phyloP scores from a whole-genome alignment of 2,329 filamentous ascomycete species.

The Fusarium nisikadoi region DNA sequence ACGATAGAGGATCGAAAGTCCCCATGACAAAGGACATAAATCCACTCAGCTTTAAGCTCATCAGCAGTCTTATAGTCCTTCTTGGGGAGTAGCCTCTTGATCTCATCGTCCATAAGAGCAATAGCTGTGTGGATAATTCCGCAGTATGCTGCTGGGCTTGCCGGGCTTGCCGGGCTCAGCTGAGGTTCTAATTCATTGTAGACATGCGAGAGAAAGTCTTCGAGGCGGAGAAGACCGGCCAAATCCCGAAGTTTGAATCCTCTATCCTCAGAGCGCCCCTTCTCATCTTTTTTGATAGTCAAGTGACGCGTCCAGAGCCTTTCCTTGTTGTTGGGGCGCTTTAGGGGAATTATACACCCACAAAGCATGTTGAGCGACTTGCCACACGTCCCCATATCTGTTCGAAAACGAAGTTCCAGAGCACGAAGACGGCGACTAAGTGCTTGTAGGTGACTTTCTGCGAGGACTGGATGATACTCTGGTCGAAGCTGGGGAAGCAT shows the following conservation, averaged over 20 bases:
- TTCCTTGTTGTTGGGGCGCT: slow-evolving; percentile 17
- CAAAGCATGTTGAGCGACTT: slow-evolving; percentile 13
- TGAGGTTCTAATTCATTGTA: slow-evolving; percentile 6
- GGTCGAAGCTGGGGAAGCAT: background rate
- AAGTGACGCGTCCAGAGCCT: slow-evolving; percentile 27
- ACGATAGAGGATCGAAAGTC: background rate
- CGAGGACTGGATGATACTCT: background rate
- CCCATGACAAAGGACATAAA: background rate
- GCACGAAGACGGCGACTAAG: slow-evolving; percentile 18
- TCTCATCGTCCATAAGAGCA: slow-evolving; percentile 15
- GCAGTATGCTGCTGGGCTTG: background rate
- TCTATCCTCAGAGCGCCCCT: background rate
- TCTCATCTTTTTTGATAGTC: background rate
- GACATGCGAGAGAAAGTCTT: slow-evolving; percentile 25
- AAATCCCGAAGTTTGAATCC: slow-evolving; percentile 17
- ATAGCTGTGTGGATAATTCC: background rate
- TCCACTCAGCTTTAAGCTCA: slow-evolving; percentile 17
- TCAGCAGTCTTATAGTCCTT: background rate
- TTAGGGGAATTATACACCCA: slow-evolving; percentile 19
- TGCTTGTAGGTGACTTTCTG: background rate
- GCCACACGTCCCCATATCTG: slow-evolving; percentile 13
- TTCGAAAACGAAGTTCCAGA: slow-evolving; percentile 4
- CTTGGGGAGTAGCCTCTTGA: background rate
- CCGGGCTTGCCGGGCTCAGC: background rate
- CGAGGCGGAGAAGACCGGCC: slow-evolving; percentile 25